Evolutionary conservation across 2,329 filamentous ascomycete genomes (phyloP).

Genomic region (Zymoseptoria tritici): DNA sequence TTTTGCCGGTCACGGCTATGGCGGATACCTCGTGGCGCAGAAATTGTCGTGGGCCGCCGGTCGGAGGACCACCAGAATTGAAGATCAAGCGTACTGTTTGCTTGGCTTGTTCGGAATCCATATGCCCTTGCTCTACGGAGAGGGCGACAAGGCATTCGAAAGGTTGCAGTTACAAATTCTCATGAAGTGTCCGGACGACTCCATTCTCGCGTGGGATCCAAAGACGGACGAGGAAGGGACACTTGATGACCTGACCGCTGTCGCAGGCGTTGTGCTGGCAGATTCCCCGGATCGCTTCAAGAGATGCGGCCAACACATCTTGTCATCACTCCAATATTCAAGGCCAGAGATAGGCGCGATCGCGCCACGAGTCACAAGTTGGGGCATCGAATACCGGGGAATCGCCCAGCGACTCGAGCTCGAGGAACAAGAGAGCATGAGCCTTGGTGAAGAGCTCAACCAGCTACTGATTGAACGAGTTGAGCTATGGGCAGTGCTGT

Average conservation of each 20-base stretch:
- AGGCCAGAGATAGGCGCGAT: not conserved
- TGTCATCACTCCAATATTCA: not conserved
- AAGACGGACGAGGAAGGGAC: no score
- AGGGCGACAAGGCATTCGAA: slow-evolving; percentile 19
- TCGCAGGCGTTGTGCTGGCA: no score
- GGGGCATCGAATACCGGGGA: no score
- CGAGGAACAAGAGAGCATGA: no score
- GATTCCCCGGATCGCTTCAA: no score
- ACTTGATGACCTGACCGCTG: no score
- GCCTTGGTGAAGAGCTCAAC: no score
- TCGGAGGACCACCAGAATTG: slow-evolving; percentile 15
- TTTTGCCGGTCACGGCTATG: not conserved
- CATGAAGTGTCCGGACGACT: slow-evolving; percentile 16
- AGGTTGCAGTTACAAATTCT: slow-evolving; percentile 23
- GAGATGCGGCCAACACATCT: no score
- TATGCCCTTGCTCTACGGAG: slow-evolving; percentile 39
- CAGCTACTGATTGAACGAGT: no score
- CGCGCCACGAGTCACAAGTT: no score
- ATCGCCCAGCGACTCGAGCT: no score
- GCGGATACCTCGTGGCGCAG: not conserved
- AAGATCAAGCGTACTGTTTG: slow-evolving; percentile 40
- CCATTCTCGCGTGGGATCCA: slow-evolving; percentile 16
- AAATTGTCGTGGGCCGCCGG: slow-evolving; percentile 6
- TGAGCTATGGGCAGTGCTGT: no score
- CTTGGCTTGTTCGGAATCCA: slow-evolving; percentile 38